phyloP scores from a whole-genome alignment of 1,284 basidiomycete species.

The Apiotrichum brassicae region DNA sequence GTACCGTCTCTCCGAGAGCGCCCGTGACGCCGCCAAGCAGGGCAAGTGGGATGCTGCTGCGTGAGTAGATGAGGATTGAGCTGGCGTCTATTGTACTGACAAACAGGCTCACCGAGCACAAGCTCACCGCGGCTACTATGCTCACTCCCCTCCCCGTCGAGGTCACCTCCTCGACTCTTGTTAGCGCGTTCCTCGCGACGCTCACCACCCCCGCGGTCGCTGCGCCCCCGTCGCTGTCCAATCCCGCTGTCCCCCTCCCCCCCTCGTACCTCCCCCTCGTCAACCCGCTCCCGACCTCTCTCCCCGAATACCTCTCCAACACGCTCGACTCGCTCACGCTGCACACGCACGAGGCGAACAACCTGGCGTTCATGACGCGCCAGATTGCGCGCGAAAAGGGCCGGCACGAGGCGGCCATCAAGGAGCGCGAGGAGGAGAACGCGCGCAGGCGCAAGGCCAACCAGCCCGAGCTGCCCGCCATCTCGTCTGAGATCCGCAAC shows the following conservation, averaged over 20 bases:
- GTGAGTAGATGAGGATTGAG: constrained; percentile 49
- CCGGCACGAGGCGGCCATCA: constrained; percentile 71
- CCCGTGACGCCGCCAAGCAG: constrained; percentile 77
- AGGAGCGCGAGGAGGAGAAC: constrained; percentile 87
- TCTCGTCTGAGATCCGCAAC: constrained; percentile 74
- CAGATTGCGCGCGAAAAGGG: constrained; percentile 86
- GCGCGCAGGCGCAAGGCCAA: constrained; percentile 73
- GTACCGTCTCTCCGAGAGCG: constrained; percentile 76
- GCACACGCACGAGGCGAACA: constrained; percentile 85
- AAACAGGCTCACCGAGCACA: constrained; percentile 70
- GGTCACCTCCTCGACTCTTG: constrained; percentile 77
- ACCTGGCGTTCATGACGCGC: constrained; percentile 83
- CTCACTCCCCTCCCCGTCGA: constrained; percentile 84
- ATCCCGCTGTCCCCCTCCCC: constrained; percentile 44
- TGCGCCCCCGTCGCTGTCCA: constrained; percentile 34
- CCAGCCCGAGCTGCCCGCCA: constrained; percentile 75
- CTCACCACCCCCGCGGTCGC: constrained; percentile 51
- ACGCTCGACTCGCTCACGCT: constrained; percentile 77
- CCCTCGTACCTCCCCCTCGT: constrained; percentile 52
- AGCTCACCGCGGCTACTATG: constrained; percentile 82
- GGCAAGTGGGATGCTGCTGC: constrained; percentile 80
- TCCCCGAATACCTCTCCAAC: constrained; percentile 57
- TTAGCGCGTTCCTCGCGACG: constrained; percentile 75
- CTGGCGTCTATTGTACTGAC: neutral
- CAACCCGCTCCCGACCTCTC: constrained; percentile 50